Evolutionary conservation across 345 rosid species (phyloP).

Genomic region (Passiflora organensis): DNA sequence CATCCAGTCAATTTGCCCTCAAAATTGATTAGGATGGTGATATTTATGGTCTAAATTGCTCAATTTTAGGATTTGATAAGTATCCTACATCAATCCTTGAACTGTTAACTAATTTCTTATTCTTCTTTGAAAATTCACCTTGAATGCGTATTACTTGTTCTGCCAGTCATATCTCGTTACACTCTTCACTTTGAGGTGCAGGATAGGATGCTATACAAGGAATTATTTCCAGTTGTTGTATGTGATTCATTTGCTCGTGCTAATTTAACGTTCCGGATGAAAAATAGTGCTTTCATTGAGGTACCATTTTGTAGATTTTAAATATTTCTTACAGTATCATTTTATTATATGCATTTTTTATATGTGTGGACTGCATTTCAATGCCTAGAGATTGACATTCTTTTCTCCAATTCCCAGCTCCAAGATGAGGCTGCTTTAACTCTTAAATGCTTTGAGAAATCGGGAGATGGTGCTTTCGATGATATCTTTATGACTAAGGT

Average conservation of each 20-base stretch:
- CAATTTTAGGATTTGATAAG: too few species aligned
- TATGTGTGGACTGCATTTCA: background rate
- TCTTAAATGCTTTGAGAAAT: slow-evolving; percentile 60
- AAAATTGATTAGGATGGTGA: too few species aligned
- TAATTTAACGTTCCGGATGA: slow-evolving; percentile 72
- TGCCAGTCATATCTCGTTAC: slow-evolving; percentile 1
- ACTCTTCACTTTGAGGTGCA: slow-evolving; percentile 27
- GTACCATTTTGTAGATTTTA: slow-evolving; percentile 32
- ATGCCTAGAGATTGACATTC: slow-evolving; percentile 2
- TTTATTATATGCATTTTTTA: slow-evolving; percentile 5
- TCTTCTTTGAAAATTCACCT: background rate
- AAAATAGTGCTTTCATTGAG: slow-evolving; percentile 58
- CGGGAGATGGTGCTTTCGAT: slow-evolving; percentile 75
- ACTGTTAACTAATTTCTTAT: too few species aligned
- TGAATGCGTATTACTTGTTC: too few species aligned
- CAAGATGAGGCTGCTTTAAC: slow-evolving; percentile 69
- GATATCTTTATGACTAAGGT: slow-evolving; percentile 66
- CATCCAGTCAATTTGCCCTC: too few species aligned
- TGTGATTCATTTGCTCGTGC: slow-evolving; percentile 43
- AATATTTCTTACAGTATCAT: background rate
- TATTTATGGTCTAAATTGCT: too few species aligned
- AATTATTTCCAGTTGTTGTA: slow-evolving; percentile 60
- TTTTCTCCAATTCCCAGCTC: slow-evolving; percentile 42
- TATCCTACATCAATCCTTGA: too few species aligned
- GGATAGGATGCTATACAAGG: slow-evolving; percentile 48